phyloP scores from a whole-genome alignment of 176 grass and related monocot genomes.

The Carex cristatella region DNA sequence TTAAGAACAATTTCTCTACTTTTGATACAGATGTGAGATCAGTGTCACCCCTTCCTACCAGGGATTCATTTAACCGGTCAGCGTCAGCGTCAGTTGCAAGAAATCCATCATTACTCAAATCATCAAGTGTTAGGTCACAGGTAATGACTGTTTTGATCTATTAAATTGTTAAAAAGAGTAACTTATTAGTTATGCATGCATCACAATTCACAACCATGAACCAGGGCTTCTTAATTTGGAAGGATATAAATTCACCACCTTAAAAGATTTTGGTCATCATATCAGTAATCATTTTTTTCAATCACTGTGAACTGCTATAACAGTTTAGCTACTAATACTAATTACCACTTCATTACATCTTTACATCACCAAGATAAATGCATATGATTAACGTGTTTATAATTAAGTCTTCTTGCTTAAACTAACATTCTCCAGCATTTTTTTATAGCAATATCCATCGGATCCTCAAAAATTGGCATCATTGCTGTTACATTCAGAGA shows the following conservation, averaged over 20 bases:
- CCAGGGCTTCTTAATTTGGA: background rate
- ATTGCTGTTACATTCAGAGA: conserved; percentile 48
- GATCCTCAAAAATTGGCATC: conserved; percentile 56
- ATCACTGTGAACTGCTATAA: background rate
- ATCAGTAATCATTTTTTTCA: background rate
- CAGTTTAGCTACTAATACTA: background rate
- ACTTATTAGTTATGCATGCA: background rate
- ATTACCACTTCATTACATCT: background rate
- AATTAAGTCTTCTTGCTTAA: background rate
- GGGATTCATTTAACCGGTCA: conserved; percentile 43
- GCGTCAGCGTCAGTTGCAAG: conserved; percentile 52
- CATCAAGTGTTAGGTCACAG: conserved; percentile 62
- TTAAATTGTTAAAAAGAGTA: background rate
- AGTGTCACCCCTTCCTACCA: conserved; percentile 29
- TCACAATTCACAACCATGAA: background rate
- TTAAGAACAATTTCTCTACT: background rate
- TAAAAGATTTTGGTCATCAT: background rate
- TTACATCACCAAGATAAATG: background rate
- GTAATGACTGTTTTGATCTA: conserved; percentile 25
- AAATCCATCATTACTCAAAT: conserved; percentile 69
- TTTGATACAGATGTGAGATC: conserved; percentile 52
- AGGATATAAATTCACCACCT: background rate
- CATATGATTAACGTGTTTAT: background rate
- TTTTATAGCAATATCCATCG: conserved; percentile 22
- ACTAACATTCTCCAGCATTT: background rate